phyloP scores from a whole-genome alignment of 2,329 filamentous ascomycete species.

The Alternaria solani region DNA sequence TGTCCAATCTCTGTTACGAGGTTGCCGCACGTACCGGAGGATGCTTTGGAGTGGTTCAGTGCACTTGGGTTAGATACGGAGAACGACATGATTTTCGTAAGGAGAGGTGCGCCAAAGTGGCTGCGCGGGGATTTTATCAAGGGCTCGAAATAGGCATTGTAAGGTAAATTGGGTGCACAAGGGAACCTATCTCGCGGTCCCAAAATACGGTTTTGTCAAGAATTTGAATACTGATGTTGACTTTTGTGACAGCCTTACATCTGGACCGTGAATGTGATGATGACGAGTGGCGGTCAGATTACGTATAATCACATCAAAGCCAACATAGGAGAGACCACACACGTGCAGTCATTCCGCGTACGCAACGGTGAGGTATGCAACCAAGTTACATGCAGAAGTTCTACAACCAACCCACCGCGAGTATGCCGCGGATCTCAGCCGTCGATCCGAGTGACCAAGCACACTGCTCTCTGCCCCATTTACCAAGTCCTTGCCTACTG shows the following conservation, averaged over 20 bases:
- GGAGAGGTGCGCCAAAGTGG: conserved; percentile 17
- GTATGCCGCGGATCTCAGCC: not conserved
- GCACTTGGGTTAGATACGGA: conserved; percentile 15
- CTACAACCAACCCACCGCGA: not conserved
- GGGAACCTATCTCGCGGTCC: not conserved
- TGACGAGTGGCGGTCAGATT: not conserved
- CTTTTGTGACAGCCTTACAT: not conserved
- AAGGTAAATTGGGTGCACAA: not conserved
- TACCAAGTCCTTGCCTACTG: not conserved
- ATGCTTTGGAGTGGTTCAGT: conserved; percentile 15
- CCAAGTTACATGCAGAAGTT: not conserved
- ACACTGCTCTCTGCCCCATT: not conserved
- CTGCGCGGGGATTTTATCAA: conserved; percentile 16
- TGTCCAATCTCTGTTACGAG: conserved; percentile 17
- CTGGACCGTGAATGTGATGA: not conserved
- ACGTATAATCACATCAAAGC: not conserved
- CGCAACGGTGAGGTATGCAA: not conserved
- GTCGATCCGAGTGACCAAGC: not conserved
- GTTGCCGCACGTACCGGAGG: conserved; percentile 17
- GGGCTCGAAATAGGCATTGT: conserved; percentile 6
- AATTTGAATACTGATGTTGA: not conserved
- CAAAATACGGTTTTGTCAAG: not conserved
- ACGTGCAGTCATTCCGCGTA: too few relatives aligned
- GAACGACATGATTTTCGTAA: conserved; percentile 22
- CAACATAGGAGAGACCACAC: not conserved